Base-by-base conservation (phyloP, 2,329 filamentous ascomycete genomes). In the Curvularia sp. region DNA sequence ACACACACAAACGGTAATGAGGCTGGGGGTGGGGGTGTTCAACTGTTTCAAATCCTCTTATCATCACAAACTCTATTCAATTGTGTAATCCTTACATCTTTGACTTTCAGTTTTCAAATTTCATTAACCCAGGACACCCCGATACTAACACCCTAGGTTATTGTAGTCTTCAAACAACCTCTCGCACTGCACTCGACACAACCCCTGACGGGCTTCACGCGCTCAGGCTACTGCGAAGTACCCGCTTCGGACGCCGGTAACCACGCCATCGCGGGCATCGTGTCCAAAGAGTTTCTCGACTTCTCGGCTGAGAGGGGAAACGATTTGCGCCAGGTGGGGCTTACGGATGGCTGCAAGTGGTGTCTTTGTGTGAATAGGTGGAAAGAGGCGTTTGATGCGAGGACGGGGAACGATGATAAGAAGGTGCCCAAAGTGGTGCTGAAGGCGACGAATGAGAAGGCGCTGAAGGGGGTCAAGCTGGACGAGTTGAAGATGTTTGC, bases 251-350 rank as follows among this genome's bases (percentile, higher is more conserved):
- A 89, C 67, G 76, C 74, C 18, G 86, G 86, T 22, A 88, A 88
- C 72, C 86, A 89, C 70, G 82, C 83, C 26, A 78, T 89, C 24
- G 86, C 86, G 1, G 83, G 80, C 64, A 67, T 85, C 28, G 77
- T 89, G 1, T 86, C 84, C 8, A 80, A 86, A 58, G 83, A 85
- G 64, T 89, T 89, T 72, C 83, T 88, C 33, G 84, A 88, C 68
- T 88, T 85, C 77, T 82, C 81, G 31, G 85, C 86, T 18, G 78
- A 80, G 4, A 80, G 81, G 38, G 86, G 86, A 39, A 88, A 88
- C 67, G 84, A 88, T 66, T 77, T 89, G 33, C 80, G 85, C 24
- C 66, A 73, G 5, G 79, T 81, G 20, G 86, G 86, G 3, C 79
- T 88, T 54, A 84, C 79, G 20, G 82, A 78, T 12, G 86, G 86